Base-by-base conservation (phyloP, 139 green algal species). In the Chlamydomonas sp. region DNA sequence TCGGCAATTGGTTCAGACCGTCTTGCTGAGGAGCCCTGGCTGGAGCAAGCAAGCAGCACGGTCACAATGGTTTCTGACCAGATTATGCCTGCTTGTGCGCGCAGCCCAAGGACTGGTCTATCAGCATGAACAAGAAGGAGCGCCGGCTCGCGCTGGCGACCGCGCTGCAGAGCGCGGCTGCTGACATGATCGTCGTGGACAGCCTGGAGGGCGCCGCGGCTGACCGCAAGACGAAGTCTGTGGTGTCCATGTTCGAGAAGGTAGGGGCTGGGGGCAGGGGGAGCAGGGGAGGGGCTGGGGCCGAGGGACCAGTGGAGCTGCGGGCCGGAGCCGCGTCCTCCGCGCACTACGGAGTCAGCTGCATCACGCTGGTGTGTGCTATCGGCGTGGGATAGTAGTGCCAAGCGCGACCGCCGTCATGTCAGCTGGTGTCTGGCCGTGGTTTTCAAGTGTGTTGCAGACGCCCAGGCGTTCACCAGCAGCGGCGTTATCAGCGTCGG, bases 91-190 rank as follows among this genome's bases (percentile, higher is more conserved):
- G 16, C 58, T 14, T 58, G 31, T 8, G 18, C 49, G 17, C 73
- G 67, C 94, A 98, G 96, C 97, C 98, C 76, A 96, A 95, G 78
- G 98, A 99, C 93, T 99, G 97, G 97, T 95, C 84, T 71, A 97
- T 99, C 92, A 97, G 95, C 86, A 99, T 99, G 96, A 99, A 99
- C 96, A 98, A 98, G 93, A 99, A 99, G 95, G 98, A 99, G 94
- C 93, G 94, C 61, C 95, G 95, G 58, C 91, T 99, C 58, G 98
- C 98, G 2, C 87, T 99, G 77, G 95, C 95, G 61, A 99, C 98
- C 63, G 97, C 98, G 12, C 89, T 99, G 78, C 96, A 99, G 90
- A 97, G 85, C 80, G 98, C 98, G 3, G 95, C 96, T 6, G 83
- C 31, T 12, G 95, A 97, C 89, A 97, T 97, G 85, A 92, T 97